Evolutionary conservation across 352 stramenopile genomes (phyloP), one percentile per base, ranked within the genome.

Genomic region (Globisporangium canariense): DNA sequence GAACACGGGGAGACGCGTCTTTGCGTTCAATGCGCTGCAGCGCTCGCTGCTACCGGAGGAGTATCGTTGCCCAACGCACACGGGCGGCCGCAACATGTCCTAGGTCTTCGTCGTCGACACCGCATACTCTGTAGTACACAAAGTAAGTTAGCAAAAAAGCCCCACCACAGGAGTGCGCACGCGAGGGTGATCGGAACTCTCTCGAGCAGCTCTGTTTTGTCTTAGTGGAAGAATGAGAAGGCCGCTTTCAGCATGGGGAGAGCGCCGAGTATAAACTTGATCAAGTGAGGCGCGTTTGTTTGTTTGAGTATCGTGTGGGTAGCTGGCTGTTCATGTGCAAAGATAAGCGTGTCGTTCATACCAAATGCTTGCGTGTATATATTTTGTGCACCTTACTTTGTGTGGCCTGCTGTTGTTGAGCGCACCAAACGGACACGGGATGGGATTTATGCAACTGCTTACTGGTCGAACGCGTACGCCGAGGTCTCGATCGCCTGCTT

Each of bases 1-100:
- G 67, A 95, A 95, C 68, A 94, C 85, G 1, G 87, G 87, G 0
- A 70, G 83, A 9, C 80, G 84, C 45, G 79, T 94, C 50, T 95
- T 94, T 66, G 87, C 87, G 16, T 95, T 95, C 71, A 95, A 95
- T 59, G 83, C 83, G 13, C 71, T 95, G 60, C 87, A 95, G 67
- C 80, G 85, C 10, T 93, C 84, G 46, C 65, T 93, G 40, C 71
- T 95, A 11, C 87, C 87, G 0, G 85, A 93, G 58, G 85, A 93
- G 62, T 95, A 95, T 62, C 77, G 83, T 32, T 94, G 86, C 77
- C 86, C 86, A 14, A 77, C 81, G 36, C 83, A 93, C 70, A 93
- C 80, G 18, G 85, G 77, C 52, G 86, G 86, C 22, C 81, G 81
- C 65, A 93, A 91, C 64, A 76, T 93, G 59, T 96, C 87, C 58